phyloP scores from a whole-genome alignment of 495 filamentous ascomycete species.

The Neurospora sp. region DNA sequence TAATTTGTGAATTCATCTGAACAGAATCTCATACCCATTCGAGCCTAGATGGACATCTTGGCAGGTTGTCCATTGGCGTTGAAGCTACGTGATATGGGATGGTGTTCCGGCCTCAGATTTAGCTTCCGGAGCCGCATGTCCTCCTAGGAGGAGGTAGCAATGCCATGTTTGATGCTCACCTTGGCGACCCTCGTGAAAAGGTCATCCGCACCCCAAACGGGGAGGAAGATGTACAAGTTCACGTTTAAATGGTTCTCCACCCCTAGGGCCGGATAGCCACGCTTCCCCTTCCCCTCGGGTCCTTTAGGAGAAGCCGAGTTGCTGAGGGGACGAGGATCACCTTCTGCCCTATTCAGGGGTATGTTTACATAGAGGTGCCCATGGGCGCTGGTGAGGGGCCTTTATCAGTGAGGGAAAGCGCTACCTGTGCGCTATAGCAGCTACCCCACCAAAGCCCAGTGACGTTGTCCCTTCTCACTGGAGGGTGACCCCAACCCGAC shows the following conservation, averaged over 20 bases:
- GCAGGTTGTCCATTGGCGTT: neutral
- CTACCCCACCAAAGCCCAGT: neutral
- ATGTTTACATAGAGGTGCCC: neutral
- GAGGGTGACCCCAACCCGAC: neutral
- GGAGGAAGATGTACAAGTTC: neutral
- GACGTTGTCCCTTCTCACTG: neutral
- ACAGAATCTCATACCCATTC: neutral
- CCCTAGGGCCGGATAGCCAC: neutral
- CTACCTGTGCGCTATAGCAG: neutral
- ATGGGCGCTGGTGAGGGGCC: neutral
- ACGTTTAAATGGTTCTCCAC: neutral
- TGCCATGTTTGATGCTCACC: neutral
- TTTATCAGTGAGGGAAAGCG: neutral
- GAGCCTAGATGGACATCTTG: neutral
- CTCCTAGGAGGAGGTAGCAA: neutral
- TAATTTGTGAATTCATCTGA: neutral
- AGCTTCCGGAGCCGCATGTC: neutral
- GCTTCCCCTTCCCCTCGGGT: neutral
- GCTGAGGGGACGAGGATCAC: neutral
- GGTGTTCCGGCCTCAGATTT: neutral
- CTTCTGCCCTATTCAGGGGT: neutral
- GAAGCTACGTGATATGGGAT: neutral
- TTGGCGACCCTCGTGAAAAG: neutral
- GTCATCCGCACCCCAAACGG: neutral
- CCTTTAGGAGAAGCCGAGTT: neutral